Evolutionary conservation across 768 basidiomycete species (phyloP), one percentile per base, ranked within the genome.

Genomic region (Fistulinella prunicolor): DNA sequence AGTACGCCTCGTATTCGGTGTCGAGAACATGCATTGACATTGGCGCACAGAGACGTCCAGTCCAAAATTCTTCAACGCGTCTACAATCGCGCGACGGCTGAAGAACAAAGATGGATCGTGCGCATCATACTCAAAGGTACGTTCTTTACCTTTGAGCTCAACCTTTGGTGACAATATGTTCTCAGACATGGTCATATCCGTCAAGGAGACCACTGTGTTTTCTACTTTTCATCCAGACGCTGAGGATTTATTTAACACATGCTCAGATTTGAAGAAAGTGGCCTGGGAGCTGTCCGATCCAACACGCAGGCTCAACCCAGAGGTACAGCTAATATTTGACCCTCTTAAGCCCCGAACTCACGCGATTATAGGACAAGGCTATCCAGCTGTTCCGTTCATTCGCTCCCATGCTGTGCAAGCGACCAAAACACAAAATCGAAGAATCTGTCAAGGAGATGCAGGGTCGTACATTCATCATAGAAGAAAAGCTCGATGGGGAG

Each of bases 401-500:
- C 62, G 83, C 91, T 1, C 96, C 96, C 0, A 97, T 97, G 87
- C 76, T 99, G 34, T 96, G 93, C 71, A 92, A 89, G 60, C 82
- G 95, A 7, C 86, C 92, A 1, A 87, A 83, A 0, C 80, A 77
- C 53, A 87, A 80, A 53, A 80, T 95, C 21, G 86, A 88, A 56
- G 86, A 90, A 22, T 82, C 92, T 0, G 82, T 95, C 40, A 88
- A 85, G 56, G 80, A 86, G 49, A 94, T 99, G 85, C 80, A 79
- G 17, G 81, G 82, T 9, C 65, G 73, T 7, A 79, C 82, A 36
- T 99, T 99, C 61, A 71, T 92, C 52, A 87, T 99, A 30, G 96
- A 99, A 64, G 96, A 99, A 70, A 99, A 98, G 64, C 76, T 98
- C 2, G 96, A 99, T 57, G 96, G 96, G 2, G 96, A 99, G 65